phyloP scores from a whole-genome alignment of 805 yeast species.

The Ogataea ganodermae region DNA sequence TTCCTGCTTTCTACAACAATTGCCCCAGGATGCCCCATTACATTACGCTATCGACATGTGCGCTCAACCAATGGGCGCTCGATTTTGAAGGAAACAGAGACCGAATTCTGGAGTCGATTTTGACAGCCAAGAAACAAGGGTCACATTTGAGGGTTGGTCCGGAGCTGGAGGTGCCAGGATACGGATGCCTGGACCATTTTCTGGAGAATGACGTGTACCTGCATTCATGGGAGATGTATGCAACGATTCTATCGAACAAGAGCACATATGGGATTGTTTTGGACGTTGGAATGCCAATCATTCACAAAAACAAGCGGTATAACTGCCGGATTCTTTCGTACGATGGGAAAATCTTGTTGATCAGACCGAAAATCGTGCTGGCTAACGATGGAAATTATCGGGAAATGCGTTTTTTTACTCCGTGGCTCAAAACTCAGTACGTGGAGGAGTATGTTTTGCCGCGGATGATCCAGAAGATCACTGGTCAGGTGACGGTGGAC shows the following conservation, averaged over 20 bases:
- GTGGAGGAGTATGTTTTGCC: conserved; percentile 79
- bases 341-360: conserved; percentile 76
- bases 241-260: conserved; percentile 65
- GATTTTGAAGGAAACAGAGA: conserved; percentile 97
- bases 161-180: conserved; percentile 91
- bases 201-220: conserved; percentile 83
- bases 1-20: background rate
- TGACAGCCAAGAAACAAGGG: conserved; percentile 69
- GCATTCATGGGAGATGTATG: conserved; percentile 95
- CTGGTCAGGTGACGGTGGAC: conserved; percentile 67
- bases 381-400: conserved; percentile 98
- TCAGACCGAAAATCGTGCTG: conserved; percentile 88
- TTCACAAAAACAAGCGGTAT: conserved; percentile 84
- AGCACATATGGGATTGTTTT: conserved; percentile 75
- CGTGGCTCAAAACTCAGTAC: conserved; percentile 82
- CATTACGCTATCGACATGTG: conserved; percentile 90
- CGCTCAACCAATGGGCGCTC: conserved; percentile 97
- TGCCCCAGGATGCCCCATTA: conserved; percentile 81
- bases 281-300: conserved; percentile 93
- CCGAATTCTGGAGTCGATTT: conserved; percentile 80
- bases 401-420: conserved; percentile 95
- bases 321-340: conserved; percentile 86
- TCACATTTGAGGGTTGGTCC: conserved; percentile 94
- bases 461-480: conserved; percentile 58
- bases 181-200: conserved; percentile 93